Conservation (phyloP, 106 monocot genomes). For the Platanthera zijinensis region DNA sequence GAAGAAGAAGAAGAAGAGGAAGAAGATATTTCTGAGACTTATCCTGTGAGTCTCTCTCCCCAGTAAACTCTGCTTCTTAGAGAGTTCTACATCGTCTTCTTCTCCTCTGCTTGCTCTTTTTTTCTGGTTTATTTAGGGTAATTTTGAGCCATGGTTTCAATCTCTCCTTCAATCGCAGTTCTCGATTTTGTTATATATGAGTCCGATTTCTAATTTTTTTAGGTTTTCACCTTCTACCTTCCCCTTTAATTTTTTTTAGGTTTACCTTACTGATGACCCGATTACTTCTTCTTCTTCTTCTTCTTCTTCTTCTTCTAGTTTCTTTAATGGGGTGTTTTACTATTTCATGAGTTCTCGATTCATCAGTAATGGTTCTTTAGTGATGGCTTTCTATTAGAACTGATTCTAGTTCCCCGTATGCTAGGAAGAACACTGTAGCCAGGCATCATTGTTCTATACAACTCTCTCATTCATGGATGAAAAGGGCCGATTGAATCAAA, state of each 20-base stretch:
- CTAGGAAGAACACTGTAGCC: neutral
- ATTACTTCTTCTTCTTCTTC: neutral
- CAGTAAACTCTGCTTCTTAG: neutral
- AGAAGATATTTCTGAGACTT: neutral
- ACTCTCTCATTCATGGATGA: slow-evolving; percentile 25
- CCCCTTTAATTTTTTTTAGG: neutral
- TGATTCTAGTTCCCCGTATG: neutral
- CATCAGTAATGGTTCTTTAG: neutral
- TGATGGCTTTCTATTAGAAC: neutral
- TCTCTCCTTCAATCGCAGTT: neutral
- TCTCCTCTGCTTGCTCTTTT: neutral
- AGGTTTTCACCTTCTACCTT: neutral
- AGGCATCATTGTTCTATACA: neutral
- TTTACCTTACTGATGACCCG: neutral
- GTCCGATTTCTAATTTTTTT: neutral
- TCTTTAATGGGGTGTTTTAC: neutral
- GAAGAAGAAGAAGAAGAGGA: neutral
- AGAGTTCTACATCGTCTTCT: neutral
- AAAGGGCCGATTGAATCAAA: slow-evolving; percentile 29
- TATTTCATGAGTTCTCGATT: neutral
- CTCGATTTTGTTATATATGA: neutral
- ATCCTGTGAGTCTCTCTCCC: neutral
- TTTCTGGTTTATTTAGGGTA: neutral
- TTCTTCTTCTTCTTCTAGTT: neutral
- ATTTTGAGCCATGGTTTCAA: neutral